Evolutionary conservation across 768 basidiomycete species (phyloP).

Genomic region (Russula earlei): DNA sequence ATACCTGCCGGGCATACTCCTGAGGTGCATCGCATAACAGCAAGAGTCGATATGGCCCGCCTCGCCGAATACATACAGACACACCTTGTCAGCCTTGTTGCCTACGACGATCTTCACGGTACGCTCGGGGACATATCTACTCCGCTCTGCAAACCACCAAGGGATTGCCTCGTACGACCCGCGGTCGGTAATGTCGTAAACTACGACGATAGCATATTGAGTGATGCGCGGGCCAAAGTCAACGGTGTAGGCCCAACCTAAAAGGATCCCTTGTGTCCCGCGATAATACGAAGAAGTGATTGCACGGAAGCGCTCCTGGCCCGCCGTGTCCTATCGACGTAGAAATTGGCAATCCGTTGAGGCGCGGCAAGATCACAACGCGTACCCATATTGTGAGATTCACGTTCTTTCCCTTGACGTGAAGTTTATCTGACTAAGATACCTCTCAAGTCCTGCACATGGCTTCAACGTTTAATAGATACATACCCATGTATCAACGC

Average conservation of each 20-base stretch:
- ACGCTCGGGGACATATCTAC: conserved; percentile 84
- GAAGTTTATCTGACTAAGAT: conserved; percentile 81
- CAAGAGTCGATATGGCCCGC: too few species aligned
- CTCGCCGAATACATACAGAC: neutral
- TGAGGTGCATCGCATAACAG: too few species aligned
- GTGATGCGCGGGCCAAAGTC: conserved; percentile 26
- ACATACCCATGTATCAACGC: conserved; percentile 69
- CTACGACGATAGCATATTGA: conserved; percentile 30
- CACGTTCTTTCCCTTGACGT: conserved; percentile 69
- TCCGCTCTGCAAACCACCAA: conserved; percentile 85
- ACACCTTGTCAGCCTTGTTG: conserved; percentile 86
- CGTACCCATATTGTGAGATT: conserved; percentile 96
- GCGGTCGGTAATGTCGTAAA: conserved; percentile 90
- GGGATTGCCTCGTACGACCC: conserved; percentile 92
- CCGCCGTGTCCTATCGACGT: conserved; percentile 70
- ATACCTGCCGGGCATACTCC: conserved; percentile 87
- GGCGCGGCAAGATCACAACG: conserved; percentile 2
- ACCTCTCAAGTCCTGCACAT: conserved; percentile 38
- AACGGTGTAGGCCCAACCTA: conserved; percentile 36
- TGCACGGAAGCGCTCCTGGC: conserved; percentile 93
- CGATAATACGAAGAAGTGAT: conserved; percentile 94
- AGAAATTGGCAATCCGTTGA: neutral
- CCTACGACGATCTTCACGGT: conserved; percentile 94
- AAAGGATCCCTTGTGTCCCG: conserved; percentile 72
- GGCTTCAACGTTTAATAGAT: conserved; percentile 56